Evolutionary conservation across 805 yeast genomes (phyloP), one percentile per base, ranked within the genome.

Genomic region (Metschnikowia lochheadii): DNA sequence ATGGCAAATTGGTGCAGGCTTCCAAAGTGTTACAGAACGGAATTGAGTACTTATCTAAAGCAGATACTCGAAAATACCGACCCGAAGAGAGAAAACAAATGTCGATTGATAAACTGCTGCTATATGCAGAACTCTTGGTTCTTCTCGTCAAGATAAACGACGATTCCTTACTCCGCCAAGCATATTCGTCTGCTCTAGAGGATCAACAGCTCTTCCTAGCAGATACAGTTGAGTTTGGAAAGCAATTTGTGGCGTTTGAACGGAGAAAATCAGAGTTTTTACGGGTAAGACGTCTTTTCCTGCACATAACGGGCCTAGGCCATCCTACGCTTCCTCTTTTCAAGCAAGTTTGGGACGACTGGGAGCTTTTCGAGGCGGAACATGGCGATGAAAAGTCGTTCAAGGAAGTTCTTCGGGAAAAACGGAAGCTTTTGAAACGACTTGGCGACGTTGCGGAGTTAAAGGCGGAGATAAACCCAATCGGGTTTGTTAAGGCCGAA

Each of bases 361-460:
- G 96, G 96, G 83, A 83, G 48, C 62, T 70, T 10, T 89, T 90
- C 63, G 98, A 91, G 62, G 63, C 87, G 33, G 73, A 78, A 13
- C 57, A 80, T 63, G 98, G 98, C 4, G 69, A 78, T 51, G 94
- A 87, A 59, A 76, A 74, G 3, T 79, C 86, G 0, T 89, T 79
- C 64, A 89, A 86, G 58, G 85, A 83, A 18, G 84, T 90, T 91
- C 63, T 89, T 21, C 68, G 84, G 42, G 70, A 72, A 53, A 85
- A 83, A 61, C 74, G 89, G 54, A 61, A 67, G 14, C 65, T 73
- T 26, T 54, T 32, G 46, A 56, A 62, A 6, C 63, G 64, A 13
- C 52, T 52, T 15, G 59, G 62, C 14, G 56, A 40, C 8, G 33
- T 50, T 15, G 44, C 50, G 1, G 54, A 49, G 11, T 33, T 39